A percentile compares a stretch with the other conserved stretches of the same genome.
Conservation (phyloP, 345 rosid genomes). For the Pistacia atlantica region DNA sequence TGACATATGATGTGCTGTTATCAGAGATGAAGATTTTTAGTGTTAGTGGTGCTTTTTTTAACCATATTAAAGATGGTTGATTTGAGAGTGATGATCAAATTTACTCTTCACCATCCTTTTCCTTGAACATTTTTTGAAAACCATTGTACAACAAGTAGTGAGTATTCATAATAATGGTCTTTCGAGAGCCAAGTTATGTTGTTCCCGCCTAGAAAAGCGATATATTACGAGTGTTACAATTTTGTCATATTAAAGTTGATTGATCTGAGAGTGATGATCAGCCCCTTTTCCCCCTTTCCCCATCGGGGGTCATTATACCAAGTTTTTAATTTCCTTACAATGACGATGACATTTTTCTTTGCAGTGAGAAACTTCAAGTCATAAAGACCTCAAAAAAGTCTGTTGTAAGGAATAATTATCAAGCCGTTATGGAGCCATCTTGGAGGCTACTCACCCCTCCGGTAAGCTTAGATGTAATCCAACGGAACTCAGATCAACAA, state of each 20-base stretch:
- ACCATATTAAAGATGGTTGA: neutral
- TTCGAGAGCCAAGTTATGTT: neutral
- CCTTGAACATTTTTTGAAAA: neutral
- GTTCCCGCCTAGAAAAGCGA: neutral
- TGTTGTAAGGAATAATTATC: too few species aligned
- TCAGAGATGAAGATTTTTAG: neutral
- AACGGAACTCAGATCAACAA: conserved; percentile 20
- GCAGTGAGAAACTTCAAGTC: conserved; percentile 67
- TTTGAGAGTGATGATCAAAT: neutral
- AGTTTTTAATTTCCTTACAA: neutral
- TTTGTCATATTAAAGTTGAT: neutral
- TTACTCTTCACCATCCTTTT: neutral
- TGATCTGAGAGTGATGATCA: neutral
- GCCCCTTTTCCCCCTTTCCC: conserved; percentile 1
- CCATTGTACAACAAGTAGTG: neutral
- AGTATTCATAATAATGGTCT: neutral
- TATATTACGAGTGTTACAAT: neutral
- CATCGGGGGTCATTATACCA: neutral
- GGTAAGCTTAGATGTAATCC: too few species aligned
- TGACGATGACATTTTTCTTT: conserved; percentile 2
- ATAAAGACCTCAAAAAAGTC: too few species aligned
- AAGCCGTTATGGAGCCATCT: too few species aligned
- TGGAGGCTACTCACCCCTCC: too few species aligned
- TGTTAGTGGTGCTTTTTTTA: neutral
- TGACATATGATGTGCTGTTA: neutral